These are phyloP conservation scores for Suillus subalutaceus DNA, from an alignment of 768 basidiomycete genomes.

Conservation along the genomic window DNA sequence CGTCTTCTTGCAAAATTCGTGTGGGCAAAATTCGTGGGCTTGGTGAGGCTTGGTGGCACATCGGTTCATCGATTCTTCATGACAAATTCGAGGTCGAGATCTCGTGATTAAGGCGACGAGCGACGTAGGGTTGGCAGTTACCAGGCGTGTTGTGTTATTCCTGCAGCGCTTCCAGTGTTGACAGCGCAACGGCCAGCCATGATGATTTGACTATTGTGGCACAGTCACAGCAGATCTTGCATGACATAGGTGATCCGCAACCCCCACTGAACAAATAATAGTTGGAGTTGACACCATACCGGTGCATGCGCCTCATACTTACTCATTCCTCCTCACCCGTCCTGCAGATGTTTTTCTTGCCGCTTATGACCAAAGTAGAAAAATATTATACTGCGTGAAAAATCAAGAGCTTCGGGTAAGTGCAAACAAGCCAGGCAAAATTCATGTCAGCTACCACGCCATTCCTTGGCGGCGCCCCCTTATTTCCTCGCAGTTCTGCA, in stretches of 20 bases:
- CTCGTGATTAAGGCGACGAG: background rate
- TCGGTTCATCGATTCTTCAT: constrained; percentile 4
- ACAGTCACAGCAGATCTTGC: background rate
- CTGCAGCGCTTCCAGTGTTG: background rate
- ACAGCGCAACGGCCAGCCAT: background rate
- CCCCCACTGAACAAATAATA: background rate
- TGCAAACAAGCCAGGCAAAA: background rate
- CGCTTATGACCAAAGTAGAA: background rate
- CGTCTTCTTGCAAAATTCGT: background rate
- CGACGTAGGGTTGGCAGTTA: background rate
- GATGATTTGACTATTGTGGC: background rate
- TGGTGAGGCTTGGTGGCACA: background rate
- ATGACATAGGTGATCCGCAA: background rate
- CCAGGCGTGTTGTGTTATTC: background rate
- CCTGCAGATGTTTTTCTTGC: background rate
- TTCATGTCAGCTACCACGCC: background rate
- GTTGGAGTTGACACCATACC: background rate
- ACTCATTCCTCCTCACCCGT: background rate
- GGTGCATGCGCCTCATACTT: background rate
- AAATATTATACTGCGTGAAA: background rate
- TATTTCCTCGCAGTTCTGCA: background rate
- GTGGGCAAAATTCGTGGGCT: background rate
- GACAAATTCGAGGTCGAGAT: constrained; percentile 3
- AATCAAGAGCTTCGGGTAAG: background rate
- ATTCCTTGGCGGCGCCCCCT: background rate